Conservation (phyloP, 116 monocot species). For the Thalassia testudinum region DNA sequence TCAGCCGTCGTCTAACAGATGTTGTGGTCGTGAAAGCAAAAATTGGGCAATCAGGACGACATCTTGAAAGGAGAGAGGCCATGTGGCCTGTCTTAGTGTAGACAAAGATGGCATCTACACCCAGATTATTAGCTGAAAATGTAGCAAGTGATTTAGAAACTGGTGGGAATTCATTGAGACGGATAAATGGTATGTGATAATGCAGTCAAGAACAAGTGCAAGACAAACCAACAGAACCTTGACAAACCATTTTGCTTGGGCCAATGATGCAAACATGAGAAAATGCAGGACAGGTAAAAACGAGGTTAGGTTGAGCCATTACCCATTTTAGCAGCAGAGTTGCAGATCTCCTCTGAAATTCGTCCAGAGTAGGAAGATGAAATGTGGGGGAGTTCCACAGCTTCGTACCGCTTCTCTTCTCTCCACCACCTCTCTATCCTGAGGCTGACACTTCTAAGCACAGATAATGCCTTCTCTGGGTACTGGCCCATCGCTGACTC, state of each 20-base stretch:
- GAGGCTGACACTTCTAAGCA: slow-evolving; percentile 77
- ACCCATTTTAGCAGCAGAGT: slow-evolving; percentile 99
- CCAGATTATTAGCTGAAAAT: slow-evolving; percentile 76
- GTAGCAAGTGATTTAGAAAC: no score
- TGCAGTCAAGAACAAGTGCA: no score
- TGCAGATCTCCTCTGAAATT: slow-evolving; percentile 95
- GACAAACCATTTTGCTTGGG: no score
- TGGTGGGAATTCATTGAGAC: no score
- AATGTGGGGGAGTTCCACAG: slow-evolving; percentile 59
- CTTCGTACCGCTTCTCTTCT: slow-evolving; percentile 73
- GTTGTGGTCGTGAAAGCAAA: slow-evolving; percentile 90
- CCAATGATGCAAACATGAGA: background rate
- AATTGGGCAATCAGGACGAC: slow-evolving; percentile 94
- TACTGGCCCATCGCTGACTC: slow-evolving; percentile 97
- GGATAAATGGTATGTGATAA: no score
- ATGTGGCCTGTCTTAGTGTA: slow-evolving; percentile 82
- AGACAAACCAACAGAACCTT: no score
- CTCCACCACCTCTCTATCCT: slow-evolving; percentile 97
- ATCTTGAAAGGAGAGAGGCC: slow-evolving; percentile 90
- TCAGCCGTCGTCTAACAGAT: slow-evolving; percentile 65
- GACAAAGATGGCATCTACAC: slow-evolving; percentile 85
- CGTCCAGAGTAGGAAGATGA: slow-evolving; percentile 76
- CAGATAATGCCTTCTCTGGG: slow-evolving; percentile 87
- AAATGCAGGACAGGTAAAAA: background rate
- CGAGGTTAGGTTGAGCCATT: slow-evolving; percentile 4